Percentiles rank a stretch among this genome's conserved stretches.
These are phyloP conservation scores for Ceraceosorus guamensis DNA, from an alignment of 1,284 basidiomycete genomes.

Conservation along the genomic window DNA sequence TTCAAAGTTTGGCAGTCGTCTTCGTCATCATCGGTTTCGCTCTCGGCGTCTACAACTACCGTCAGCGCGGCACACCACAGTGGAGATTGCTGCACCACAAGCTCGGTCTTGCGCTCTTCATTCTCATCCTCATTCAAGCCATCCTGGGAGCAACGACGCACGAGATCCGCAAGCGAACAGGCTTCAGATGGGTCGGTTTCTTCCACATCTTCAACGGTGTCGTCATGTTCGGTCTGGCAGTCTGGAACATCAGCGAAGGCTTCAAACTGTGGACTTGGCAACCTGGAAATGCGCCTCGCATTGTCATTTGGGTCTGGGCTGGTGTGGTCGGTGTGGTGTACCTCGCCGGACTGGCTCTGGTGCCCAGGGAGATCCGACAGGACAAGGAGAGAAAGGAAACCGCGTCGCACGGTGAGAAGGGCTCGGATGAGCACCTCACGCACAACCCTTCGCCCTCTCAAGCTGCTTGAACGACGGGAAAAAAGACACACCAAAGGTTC, in stretches of 20 bases:
- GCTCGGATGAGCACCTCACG: no score
- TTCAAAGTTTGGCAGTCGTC: conserved; percentile 54
- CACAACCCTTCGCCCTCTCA: no score
- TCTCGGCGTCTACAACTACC: conserved; percentile 54
- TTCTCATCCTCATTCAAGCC: conserved; percentile 59
- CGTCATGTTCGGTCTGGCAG: conserved; percentile 13
- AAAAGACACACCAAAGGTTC: no score
- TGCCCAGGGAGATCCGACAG: not conserved
- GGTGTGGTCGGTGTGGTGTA: conserved; percentile 20
- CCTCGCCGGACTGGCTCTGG: conserved; percentile 12
- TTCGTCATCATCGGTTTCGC: conserved; percentile 53
- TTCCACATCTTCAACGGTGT: conserved; percentile 28
- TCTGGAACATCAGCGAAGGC: conserved; percentile 26
- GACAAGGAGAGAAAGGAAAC: not conserved
- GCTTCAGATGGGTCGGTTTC: conserved; percentile 7
- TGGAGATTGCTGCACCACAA: conserved; percentile 46
- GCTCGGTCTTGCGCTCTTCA: conserved; percentile 59
- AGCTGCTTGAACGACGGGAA: no score
- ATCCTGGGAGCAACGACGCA: conserved; percentile 59
- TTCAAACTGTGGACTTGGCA: conserved; percentile 29
- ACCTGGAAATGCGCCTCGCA: conserved; percentile 10
- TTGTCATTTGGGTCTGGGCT: conserved; percentile 26
- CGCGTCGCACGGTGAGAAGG: no score
- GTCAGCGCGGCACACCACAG: conserved; percentile 1
- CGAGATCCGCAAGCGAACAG: conserved; percentile 51